phyloP scores from a whole-genome alignment of 139 green algal genomes.

The Mesotaenium endlicherianum region DNA sequence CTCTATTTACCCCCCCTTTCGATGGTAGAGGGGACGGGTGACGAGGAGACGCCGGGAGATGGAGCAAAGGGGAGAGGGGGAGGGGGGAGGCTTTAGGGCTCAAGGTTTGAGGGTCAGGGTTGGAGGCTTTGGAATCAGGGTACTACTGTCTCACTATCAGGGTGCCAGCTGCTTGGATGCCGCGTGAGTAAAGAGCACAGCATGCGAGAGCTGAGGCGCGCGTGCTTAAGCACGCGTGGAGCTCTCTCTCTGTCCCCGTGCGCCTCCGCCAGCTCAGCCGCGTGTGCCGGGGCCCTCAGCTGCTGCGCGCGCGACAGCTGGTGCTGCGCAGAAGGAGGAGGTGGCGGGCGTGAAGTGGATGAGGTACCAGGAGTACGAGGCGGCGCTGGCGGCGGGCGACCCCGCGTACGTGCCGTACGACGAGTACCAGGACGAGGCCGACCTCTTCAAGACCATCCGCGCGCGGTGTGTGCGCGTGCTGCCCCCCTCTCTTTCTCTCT shows the following conservation, averaged over 20 bases:
- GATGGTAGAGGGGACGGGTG: not conserved
- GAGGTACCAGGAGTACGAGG: conserved; percentile 6
- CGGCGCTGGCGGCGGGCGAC: not conserved
- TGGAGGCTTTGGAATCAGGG: too few species aligned
- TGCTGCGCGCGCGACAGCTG: not conserved
- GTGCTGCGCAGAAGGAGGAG: conserved; percentile 12
- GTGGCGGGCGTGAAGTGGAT: conserved; percentile 27
- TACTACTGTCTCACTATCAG: too few species aligned
- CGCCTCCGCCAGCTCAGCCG: not conserved
- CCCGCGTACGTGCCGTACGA: conserved; percentile 10
- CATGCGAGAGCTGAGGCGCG: not conserved
- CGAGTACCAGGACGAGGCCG: not conserved
- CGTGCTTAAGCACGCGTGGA: not conserved
- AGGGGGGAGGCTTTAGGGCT: not conserved
- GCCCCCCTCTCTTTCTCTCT: conserved; percentile 9
- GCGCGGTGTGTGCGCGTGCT: not conserved
- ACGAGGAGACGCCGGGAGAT: not conserved
- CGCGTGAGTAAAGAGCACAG: not conserved
- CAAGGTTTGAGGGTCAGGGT: too few species aligned
- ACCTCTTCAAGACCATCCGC: not conserved
- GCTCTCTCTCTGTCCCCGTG: not conserved
- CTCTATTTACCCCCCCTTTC: not conserved
- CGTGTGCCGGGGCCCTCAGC: not conserved
- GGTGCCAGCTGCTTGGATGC: too few species aligned
- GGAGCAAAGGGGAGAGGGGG: not conserved